A percentile compares a stretch with the other conserved stretches of the same genome.
Conservation (phyloP, 495 filamentous ascomycete species). For the Podospora fimiseda region DNA sequence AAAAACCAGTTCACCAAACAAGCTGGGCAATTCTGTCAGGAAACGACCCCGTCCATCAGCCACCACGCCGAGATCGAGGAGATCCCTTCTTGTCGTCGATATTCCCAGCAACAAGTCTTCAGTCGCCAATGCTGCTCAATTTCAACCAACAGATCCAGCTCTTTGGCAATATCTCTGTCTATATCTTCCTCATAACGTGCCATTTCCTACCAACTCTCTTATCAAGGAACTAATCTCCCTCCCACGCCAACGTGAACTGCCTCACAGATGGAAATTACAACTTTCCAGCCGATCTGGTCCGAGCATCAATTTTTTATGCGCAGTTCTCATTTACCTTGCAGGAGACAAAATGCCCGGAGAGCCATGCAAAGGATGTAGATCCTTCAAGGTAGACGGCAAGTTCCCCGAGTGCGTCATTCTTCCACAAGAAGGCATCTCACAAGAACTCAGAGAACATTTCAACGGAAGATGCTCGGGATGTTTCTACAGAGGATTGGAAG, state of each 20-base stretch:
- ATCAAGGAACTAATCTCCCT: constrained; percentile 2
- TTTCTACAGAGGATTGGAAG: neutral
- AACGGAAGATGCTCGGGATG: neutral
- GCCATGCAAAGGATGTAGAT: neutral
- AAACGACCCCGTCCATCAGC: neutral
- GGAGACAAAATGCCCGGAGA: neutral
- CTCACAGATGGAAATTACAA: constrained; percentile 7
- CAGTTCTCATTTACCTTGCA: constrained; percentile 8
- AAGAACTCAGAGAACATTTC: neutral
- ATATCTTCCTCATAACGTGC: neutral
- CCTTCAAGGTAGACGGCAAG: neutral
- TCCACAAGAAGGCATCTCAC: neutral
- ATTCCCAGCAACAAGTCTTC: neutral
- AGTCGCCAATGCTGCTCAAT: neutral
- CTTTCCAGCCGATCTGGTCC: neutral
- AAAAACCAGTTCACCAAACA: neutral
- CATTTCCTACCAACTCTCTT: neutral
- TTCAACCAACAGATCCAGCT: neutral
- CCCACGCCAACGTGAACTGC: neutral
- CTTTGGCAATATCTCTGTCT: neutral
- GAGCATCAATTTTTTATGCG: neutral
- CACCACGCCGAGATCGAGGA: neutral
- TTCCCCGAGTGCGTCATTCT: neutral
- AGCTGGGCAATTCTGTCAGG: neutral
- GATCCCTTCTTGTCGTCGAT: neutral